Percentiles rank a stretch among this genome's conserved stretches.
phyloP scores from a whole-genome alignment of 495 filamentous ascomycete genomes.

The Articulospora tetracladia region DNA sequence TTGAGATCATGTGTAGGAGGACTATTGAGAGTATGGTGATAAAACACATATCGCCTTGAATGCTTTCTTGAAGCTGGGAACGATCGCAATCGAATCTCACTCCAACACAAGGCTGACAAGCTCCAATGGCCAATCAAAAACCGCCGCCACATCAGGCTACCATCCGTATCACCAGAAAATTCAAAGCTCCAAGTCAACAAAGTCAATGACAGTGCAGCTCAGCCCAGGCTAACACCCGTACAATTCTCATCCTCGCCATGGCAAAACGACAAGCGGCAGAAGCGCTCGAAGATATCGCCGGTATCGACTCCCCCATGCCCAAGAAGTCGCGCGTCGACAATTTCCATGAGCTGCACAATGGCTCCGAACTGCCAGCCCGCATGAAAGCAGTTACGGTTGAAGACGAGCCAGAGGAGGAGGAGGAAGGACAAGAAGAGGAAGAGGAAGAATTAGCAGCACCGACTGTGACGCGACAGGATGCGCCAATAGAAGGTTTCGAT shows the following conservation, averaged over 20 bases:
- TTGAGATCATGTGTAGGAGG: too few species aligned
- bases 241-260: slow-evolving; percentile 38
- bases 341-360: slow-evolving; percentile 35
- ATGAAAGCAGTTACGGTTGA: slow-evolving; percentile 29
- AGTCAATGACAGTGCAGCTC: too few species aligned
- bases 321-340: slow-evolving; percentile 73
- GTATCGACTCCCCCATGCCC: slow-evolving; percentile 62
- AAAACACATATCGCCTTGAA: too few species aligned
- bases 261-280: slow-evolving; percentile 76
- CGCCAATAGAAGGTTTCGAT: slow-evolving; percentile 82
- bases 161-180: not conserved
- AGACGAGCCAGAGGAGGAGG: slow-evolving; percentile 14
- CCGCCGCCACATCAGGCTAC: not conserved
- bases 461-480: slow-evolving; percentile 54
- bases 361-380: slow-evolving; percentile 37
- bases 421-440: slow-evolving; percentile 37
- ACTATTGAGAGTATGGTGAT: too few species aligned
- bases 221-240: not conserved
- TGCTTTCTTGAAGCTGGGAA: too few species aligned
- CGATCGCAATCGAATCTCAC: too few species aligned
- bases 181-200: not conserved
- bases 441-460: slow-evolving; percentile 40
- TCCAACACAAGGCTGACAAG: too few species aligned
- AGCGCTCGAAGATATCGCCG: slow-evolving; percentile 61
- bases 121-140: not conserved